Conservation (phyloP, 1,284 basidiomycete species). For the Rugosomyces carneus region DNA sequence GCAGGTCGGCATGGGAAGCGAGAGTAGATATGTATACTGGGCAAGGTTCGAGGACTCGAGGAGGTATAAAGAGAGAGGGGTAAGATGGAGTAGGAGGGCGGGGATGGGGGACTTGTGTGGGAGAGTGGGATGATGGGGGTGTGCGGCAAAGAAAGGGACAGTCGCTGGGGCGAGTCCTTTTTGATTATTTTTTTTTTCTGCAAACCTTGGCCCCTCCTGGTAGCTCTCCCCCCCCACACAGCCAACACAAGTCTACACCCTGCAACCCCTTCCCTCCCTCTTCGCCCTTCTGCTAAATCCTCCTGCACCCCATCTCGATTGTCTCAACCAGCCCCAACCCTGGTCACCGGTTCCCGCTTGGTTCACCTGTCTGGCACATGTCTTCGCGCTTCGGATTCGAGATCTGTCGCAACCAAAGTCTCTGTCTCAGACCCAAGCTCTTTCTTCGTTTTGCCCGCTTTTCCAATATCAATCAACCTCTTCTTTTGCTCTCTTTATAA, state of each 20-base stretch:
- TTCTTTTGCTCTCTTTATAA: background rate
- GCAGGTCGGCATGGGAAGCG: constrained; percentile 71
- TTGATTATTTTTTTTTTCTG: constrained; percentile 6
- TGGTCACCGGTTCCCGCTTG: constrained; percentile 10
- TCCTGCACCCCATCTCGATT: background rate
- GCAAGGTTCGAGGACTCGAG: too few species aligned
- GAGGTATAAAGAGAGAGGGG: constrained; percentile 14
- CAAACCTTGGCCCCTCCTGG: background rate
- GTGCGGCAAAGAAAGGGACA: constrained; percentile 43
- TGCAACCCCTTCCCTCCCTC: too few species aligned
- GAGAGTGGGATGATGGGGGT: constrained; percentile 34
- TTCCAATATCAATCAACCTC: background rate
- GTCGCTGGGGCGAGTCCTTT: constrained; percentile 31
- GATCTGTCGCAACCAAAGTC: constrained; percentile 8
- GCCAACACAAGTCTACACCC: background rate
- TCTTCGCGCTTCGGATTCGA: constrained; percentile 12
- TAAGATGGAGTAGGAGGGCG: constrained; percentile 20
- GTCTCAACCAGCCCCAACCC: constrained; percentile 8
- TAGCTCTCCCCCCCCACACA: background rate
- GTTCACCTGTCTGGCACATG: constrained; percentile 11
- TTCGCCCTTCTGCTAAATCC: background rate
- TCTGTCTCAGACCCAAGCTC: background rate
- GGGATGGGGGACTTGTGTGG: constrained; percentile 23
- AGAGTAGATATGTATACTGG: background rate
- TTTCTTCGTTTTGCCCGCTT: background rate